Evolutionary conservation across 2,329 filamentous ascomycete species (phyloP).

Genomic region (Dactylellina haptotyla): DNA sequence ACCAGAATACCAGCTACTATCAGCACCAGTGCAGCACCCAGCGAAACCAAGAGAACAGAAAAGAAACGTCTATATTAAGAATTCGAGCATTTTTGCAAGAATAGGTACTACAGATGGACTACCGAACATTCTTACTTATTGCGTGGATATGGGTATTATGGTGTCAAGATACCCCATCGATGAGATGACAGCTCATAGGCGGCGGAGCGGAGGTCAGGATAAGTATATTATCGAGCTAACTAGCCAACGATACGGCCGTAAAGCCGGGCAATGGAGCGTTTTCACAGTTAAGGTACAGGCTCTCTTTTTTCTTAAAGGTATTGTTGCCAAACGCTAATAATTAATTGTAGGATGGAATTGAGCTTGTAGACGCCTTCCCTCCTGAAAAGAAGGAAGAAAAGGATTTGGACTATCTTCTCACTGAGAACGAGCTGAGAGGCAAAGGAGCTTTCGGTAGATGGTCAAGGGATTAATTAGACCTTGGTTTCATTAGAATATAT

Average conservation of each 20-base stretch:
- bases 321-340: not conserved
- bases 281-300: slow-evolving; percentile 36
- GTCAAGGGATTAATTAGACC: slow-evolving; percentile 14
- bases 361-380: slow-evolving; percentile 31
- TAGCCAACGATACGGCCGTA: slow-evolving; percentile 13
- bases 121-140: slow-evolving; percentile 12
- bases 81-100: slow-evolving; percentile 32
- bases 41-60: slow-evolving; percentile 13
- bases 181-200: slow-evolving; percentile 15
- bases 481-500: not conserved
- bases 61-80: slow-evolving; percentile 18
- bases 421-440: slow-evolving; percentile 5
- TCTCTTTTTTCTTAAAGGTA: not conserved
- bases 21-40: slow-evolving; percentile 4
- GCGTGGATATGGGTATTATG: slow-evolving; percentile 27
- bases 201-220: slow-evolving; percentile 32
- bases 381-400: slow-evolving; percentile 7
- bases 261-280: slow-evolving; percentile 24
- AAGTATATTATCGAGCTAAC: slow-evolving; percentile 27
- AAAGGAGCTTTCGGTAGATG: slow-evolving; percentile 29
- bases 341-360: slow-evolving; percentile 28
- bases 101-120: slow-evolving; percentile 27
- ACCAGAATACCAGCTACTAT: slow-evolving; percentile 21
- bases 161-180: slow-evolving; percentile 34
- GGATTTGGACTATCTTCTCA: slow-evolving; percentile 23